A percentile compares a stretch with the other conserved stretches of the same genome.
These are phyloP conservation scores for Petunia axillaris DNA, from an alignment of 257 asterid genomes.

Conservation along the genomic window DNA sequence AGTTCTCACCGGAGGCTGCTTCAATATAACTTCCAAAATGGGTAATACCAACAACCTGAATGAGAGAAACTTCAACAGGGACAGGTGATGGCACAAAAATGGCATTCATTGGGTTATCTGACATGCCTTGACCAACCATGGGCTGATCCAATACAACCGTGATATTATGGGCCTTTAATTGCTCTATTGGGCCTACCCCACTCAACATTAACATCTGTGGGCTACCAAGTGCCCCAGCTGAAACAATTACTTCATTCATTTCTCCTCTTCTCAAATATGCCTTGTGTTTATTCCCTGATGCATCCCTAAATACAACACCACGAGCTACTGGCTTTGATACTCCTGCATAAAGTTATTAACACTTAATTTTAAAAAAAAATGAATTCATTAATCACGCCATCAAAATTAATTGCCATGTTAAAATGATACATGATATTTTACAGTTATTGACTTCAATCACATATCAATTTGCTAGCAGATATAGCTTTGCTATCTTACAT, in stretches of 20 bases:
- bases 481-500: neutral
- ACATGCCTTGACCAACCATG: constrained; percentile 82
- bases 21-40: constrained; percentile 52
- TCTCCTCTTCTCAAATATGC: constrained; percentile 61
- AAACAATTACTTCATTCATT: constrained; percentile 65
- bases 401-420: no score
- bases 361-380: no score
- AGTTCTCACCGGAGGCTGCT: constrained; percentile 80
- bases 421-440: no score
- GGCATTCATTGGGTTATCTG: constrained; percentile 96
- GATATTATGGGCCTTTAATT: constrained; percentile 62
- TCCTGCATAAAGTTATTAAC: constrained; percentile 30
- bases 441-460: neutral
- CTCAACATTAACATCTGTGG: constrained; percentile 89
- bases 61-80: constrained; percentile 84
- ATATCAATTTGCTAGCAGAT: neutral
- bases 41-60: constrained; percentile 91
- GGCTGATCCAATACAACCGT: constrained; percentile 66
- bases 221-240: constrained; percentile 95
- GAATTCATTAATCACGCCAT: no score
- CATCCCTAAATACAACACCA: constrained; percentile 77
- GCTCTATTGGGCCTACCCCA: constrained; percentile 69
- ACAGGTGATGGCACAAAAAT: constrained; percentile 74
- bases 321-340: constrained; percentile 53
- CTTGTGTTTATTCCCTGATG: constrained; percentile 54